A percentile compares a stretch with the other conserved stretches of the same genome.
These are phyloP conservation scores for Salicornia ramosissima DNA, from an alignment of 148 eudicot species.

Conservation along the genomic window DNA sequence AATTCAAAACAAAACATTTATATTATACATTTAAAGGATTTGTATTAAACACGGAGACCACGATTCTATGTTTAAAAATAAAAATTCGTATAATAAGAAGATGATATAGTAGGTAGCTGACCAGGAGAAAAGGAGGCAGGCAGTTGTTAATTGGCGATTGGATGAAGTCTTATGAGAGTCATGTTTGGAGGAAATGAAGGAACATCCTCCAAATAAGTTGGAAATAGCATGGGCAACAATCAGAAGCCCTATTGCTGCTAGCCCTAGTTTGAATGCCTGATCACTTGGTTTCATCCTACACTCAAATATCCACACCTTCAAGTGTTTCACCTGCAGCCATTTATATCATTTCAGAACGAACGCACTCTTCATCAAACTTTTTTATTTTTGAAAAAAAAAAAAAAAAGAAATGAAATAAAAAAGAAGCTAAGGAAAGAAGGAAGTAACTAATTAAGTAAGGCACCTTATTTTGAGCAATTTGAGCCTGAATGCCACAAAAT, in stretches of 20 bases:
- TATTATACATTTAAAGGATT: too few relatives aligned
- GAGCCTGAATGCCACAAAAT: constrained; percentile 71
- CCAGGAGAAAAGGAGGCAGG: constrained; percentile 67
- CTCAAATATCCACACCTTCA: constrained; percentile 76
- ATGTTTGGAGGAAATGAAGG: constrained; percentile 35
- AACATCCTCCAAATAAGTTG: constrained; percentile 63
- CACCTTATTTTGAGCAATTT: constrained; percentile 81
- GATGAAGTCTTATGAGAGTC: constrained; percentile 47
- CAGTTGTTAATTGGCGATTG: constrained; percentile 50
- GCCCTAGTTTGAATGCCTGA: constrained; percentile 56
- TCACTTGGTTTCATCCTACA: constrained; percentile 68
- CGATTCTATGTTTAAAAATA: too few relatives aligned
- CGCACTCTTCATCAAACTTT: too few relatives aligned
- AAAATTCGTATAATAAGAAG: too few relatives aligned
- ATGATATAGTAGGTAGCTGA: too few relatives aligned
- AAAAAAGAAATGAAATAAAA: background rate
- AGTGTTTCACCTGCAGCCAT: constrained; percentile 50
- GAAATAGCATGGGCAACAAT: constrained; percentile 58
- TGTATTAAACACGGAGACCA: too few relatives aligned
- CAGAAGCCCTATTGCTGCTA: constrained; percentile 53
- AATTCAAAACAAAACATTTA: too few relatives aligned
- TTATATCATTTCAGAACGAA: too few relatives aligned
- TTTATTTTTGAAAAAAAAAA: background rate
- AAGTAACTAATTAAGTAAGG: too few relatives aligned
- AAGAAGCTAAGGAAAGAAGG: background rate